Base-by-base conservation (phyloP, 176 grass and related monocot genomes). In the Stipa capillata region DNA sequence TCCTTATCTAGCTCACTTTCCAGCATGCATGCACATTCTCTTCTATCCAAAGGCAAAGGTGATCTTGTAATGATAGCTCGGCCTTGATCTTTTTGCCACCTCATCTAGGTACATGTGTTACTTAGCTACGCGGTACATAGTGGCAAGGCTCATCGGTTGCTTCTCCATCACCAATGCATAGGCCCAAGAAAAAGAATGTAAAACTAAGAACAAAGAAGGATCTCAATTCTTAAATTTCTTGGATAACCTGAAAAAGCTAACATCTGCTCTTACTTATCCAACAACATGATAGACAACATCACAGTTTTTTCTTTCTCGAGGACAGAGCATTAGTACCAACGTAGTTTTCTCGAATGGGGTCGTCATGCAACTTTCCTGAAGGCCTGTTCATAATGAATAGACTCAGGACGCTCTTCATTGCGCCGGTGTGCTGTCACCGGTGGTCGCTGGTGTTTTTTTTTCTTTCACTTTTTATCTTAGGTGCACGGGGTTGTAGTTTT, bases 11-110 rank as follows among this genome's bases (percentile, higher is more conserved):
- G 34, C 45, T 60, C 37, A 51, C 42, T 51, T 78, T 50, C 39
- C 54, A 50, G 15, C 28, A 37, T 32, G 21, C 56, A 62, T n/a
- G 39, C 50, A 25, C 82, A 77, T n/a, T 39, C 29, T 61, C 18
- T 69, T 59, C 52, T 59, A 48, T 63, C 44, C 71, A 84, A 84
- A 78, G 41, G n/a, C n/a, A n/a, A n/a, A n/a, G n/a, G n/a, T 78
- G 51, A 17, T 29, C 11, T 0, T 41, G 42, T 31, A 71, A 79
- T 85, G 43, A 85, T 78, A 48, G n/a, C 50, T 58, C 14, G 12
- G 15, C 8, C 4, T 11, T 28, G 27, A 13, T 24, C 62, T 83
- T 21, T 41, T n/a, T n/a, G n/a, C n/a, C n/a, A n/a, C n/a, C n/a
- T n/a, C n/a, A n/a, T n/a, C n/a, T n/a, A n/a, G n/a, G n/a, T n/a